Evolutionary conservation across 2,329 filamentous ascomycete species (phyloP).

Genomic region (Phialophora macrospora): DNA sequence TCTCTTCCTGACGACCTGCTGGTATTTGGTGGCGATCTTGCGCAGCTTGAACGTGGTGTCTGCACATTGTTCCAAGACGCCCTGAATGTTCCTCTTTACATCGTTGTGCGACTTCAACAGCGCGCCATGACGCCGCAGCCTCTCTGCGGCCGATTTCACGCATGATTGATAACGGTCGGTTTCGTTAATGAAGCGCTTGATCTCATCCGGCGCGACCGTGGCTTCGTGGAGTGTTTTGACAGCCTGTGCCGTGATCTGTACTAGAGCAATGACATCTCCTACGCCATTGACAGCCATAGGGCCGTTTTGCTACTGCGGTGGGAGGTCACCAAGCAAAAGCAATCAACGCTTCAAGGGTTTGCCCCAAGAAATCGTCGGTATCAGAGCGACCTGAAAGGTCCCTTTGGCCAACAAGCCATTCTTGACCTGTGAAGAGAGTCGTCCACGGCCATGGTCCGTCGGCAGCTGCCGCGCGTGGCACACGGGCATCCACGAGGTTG

Average conservation of each 20-base stretch:
- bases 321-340: constrained; percentile 16
- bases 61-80: constrained; percentile 18
- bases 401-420: neutral
- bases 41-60: constrained; percentile 20
- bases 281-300: constrained; percentile 25
- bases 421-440: neutral
- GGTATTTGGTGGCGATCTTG: constrained; percentile 22
- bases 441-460: constrained; percentile 1
- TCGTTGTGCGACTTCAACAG: constrained; percentile 16
- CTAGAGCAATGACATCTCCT: constrained; percentile 23
- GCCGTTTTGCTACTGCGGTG: neutral
- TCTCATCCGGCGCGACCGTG: constrained; percentile 17
- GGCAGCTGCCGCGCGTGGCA: constrained; percentile 18
- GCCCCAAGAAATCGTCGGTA: constrained; percentile 5
- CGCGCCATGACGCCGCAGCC: constrained; percentile 21
- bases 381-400: neutral
- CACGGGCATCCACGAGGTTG: neutral
- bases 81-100: constrained; percentile 19
- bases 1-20: constrained; percentile 16
- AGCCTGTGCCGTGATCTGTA: constrained; percentile 15
- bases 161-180: constrained; percentile 17
- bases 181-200: constrained; percentile 17
- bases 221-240: constrained; percentile 19
- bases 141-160: constrained; percentile 9
- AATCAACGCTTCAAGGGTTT: constrained; percentile 4